These are phyloP conservation scores for Sporothrix phasma DNA, from an alignment of 2,329 filamentous ascomycete genomes.

Conservation along the genomic window DNA sequence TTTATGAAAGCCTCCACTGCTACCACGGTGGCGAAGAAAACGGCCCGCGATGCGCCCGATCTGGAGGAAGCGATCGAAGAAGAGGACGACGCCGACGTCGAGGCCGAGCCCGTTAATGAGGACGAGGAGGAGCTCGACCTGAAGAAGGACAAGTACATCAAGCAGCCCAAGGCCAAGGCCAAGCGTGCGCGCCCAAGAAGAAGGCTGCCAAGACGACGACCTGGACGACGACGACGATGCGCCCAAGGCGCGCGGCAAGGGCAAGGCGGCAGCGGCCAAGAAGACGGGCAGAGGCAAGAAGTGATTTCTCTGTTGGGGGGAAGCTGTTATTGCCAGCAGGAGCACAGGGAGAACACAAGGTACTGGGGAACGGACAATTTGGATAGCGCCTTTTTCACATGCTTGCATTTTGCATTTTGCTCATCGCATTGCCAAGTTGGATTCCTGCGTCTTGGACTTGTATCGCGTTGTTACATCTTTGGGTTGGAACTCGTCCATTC, in stretches of 20 bases:
- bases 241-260: constrained; percentile 35
- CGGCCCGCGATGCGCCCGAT: constrained; percentile 70
- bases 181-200: constrained; percentile 35
- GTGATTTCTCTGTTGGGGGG: neutral
- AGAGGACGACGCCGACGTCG: constrained; percentile 69
- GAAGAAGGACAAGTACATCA: constrained; percentile 94
- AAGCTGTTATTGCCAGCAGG: neutral
- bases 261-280: constrained; percentile 41
- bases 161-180: constrained; percentile 68
- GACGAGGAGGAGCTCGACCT: constrained; percentile 72
- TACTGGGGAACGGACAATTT: neutral
- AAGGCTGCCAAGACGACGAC: constrained; percentile 26
- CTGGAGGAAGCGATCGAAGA: constrained; percentile 94
- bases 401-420: neutral
- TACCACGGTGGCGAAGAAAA: constrained; percentile 60
- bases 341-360: neutral
- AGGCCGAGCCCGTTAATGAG: constrained; percentile 50
- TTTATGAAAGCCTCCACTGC: constrained; percentile 91
- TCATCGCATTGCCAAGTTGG: neutral
- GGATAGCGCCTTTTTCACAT: neutral
- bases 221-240: constrained; percentile 37
- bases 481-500: neutral
- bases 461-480: neutral
- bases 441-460: neutral
- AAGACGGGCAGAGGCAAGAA: constrained; percentile 33